phyloP scores from a whole-genome alignment of 2,329 filamentous ascomycete species.

The Alternaria sp. region DNA sequence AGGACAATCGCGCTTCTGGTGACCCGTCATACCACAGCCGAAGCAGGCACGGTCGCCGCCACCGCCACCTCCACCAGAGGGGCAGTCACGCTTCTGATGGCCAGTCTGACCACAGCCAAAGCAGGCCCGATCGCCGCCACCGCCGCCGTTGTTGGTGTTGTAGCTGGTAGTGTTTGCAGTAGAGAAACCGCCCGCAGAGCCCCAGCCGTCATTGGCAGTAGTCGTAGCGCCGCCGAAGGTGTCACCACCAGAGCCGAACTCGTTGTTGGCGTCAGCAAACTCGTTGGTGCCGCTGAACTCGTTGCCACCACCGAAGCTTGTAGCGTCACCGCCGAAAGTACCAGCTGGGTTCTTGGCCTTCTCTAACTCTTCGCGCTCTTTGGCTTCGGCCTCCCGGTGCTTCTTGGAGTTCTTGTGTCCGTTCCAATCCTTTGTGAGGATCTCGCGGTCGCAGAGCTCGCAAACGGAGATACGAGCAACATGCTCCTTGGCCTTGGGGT shows the following conservation, averaged over 20 bases:
- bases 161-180: conserved; percentile 4
- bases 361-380: conserved; percentile 24
- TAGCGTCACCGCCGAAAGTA: conserved; percentile 13
- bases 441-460: conserved; percentile 38
- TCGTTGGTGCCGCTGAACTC: conserved; percentile 38
- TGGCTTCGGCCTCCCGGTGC: conserved; percentile 32
- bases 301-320: conserved; percentile 9
- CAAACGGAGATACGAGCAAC: conserved; percentile 29
- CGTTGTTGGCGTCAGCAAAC: conserved; percentile 44
- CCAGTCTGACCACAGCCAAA: conserved; percentile 32
- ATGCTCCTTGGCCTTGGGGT: conserved; percentile 28
- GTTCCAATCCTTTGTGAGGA: conserved; percentile 41
- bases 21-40: conserved; percentile 30
- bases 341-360: conserved; percentile 1
- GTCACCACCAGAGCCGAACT: conserved; percentile 47
- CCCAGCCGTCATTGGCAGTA: conserved; percentile 53
- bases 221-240: conserved; percentile 26
- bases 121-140: conserved; percentile 26
- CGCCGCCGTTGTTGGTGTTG: conserved; percentile 8
- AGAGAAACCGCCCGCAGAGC: conserved; percentile 21
- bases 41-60: conserved; percentile 30
- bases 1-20: conserved; percentile 31
- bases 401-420: conserved; percentile 42
- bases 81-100: conserved; percentile 32
- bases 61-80: conserved; percentile 8